These are phyloP conservation scores for Austropuccinia psidii DNA, from an alignment of 1,284 basidiomycete genomes.

Conservation along the genomic window DNA sequence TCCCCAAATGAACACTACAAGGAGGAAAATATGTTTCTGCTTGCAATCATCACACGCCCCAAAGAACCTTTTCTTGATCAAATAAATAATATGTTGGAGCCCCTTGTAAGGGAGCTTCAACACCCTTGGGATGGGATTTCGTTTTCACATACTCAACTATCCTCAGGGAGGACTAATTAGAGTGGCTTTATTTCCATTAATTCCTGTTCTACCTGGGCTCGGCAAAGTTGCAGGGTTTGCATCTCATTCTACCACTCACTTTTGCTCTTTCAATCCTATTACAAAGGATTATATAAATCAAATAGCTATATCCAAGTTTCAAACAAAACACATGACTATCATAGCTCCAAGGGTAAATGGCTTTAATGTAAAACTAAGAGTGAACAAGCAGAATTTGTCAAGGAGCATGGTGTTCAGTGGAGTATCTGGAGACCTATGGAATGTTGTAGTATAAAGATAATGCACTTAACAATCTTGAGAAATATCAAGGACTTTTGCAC, in stretches of 20 bases:
- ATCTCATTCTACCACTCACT: neutral
- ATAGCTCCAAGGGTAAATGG: constrained; percentile 2
- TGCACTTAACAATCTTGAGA: constrained; percentile 16
- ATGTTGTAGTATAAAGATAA: constrained; percentile 11
- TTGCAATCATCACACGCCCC: constrained; percentile 8
- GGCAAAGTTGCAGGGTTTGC: constrained; percentile 14
- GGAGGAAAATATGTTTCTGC: constrained; percentile 20
- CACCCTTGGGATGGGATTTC: neutral
- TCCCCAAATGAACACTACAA: constrained; percentile 1
- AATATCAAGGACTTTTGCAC: constrained; percentile 2
- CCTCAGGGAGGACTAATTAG: neutral
- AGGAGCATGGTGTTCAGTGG: constrained; percentile 11
- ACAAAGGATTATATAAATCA: neutral
- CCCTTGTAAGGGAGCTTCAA: constrained; percentile 9
- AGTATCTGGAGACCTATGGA: constrained; percentile 19
- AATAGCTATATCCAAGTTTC: neutral
- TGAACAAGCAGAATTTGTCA: neutral
- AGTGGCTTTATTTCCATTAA: constrained; percentile 7
- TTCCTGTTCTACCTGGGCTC: constrained; percentile 14
- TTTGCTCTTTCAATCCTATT: constrained; percentile 9
- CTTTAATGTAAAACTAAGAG: neutral
- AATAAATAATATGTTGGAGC: constrained; percentile 1
- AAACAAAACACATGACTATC: neutral
- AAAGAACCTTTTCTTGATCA: constrained; percentile 8
- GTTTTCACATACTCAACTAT: neutral